Conservation (phyloP, 306 rosid species). For the Boehmeria nivea region DNA sequence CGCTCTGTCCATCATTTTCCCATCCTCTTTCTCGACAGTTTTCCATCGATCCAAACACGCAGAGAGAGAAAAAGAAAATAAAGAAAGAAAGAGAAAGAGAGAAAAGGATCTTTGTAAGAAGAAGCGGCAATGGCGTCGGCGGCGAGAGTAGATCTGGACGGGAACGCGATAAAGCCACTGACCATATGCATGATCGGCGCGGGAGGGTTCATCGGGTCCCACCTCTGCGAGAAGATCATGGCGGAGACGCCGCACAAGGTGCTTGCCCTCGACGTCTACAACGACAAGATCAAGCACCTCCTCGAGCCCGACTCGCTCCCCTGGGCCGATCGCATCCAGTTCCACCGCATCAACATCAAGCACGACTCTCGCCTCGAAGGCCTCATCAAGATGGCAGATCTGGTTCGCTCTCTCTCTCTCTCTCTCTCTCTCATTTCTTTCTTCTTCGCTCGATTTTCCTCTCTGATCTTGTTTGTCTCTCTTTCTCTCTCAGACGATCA, state of each 20-base stretch:
- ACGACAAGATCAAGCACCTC: conserved; percentile 83
- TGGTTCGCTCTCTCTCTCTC: conserved; percentile 36
- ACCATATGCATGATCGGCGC: conserved; percentile 96
- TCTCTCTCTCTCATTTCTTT: not conserved
- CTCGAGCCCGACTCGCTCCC: conserved; percentile 60
- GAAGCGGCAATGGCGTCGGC: conserved; percentile 45
- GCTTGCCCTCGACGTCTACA: conserved; percentile 75
- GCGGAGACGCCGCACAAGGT: conserved; percentile 75
- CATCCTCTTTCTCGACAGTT: no score
- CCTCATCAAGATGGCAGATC: conserved; percentile 87
- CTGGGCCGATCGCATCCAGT: conserved; percentile 74
- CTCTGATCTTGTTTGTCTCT: not conserved
- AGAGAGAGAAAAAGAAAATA: no score
- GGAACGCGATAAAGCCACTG: conserved; percentile 62
- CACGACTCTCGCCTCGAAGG: conserved; percentile 84
- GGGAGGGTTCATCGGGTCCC: conserved; percentile 92
- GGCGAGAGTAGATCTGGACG: conserved; percentile 69
- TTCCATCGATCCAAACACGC: no score
- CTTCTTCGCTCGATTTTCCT: not conserved
- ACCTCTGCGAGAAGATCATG: conserved; percentile 84
- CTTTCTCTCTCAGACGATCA: conserved; percentile 50
- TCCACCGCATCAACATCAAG: conserved; percentile 90
- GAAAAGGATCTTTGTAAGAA: not conserved
- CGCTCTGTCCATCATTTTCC: no score
- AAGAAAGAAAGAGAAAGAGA: not conserved